Conservation (phyloP, 495 filamentous ascomycete genomes). For the Alectoria sarmentosa region DNA sequence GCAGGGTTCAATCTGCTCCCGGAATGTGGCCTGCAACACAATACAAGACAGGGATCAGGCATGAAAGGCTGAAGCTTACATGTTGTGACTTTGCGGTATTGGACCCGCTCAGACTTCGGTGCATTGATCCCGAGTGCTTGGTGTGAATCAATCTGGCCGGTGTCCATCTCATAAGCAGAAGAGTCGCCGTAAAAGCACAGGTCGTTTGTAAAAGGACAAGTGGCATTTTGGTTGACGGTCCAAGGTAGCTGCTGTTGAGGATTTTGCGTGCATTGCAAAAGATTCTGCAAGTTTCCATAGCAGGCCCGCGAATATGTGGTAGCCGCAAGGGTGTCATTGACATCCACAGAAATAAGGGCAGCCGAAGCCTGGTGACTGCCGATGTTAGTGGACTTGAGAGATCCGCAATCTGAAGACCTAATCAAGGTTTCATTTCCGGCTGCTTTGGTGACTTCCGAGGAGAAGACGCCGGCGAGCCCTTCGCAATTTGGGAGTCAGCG, state of each 20-base stretch:
- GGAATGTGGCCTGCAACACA: not conserved
- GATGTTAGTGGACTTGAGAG: not conserved
- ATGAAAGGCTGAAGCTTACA: slow-evolving; percentile 15
- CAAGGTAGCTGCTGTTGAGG: slow-evolving; percentile 23
- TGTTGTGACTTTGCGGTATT: slow-evolving; percentile 30
- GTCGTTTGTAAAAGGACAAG: slow-evolving; percentile 29
- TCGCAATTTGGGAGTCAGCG: too few species aligned
- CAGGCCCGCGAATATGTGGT: slow-evolving; percentile 29
- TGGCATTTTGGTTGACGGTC: slow-evolving; percentile 23
- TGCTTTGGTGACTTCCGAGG: slow-evolving; percentile 31
- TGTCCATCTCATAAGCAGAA: slow-evolving; percentile 30
- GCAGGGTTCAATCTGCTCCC: not conserved
- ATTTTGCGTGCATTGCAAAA: slow-evolving; percentile 24
- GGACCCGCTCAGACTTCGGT: slow-evolving; percentile 23
- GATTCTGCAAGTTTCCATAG: slow-evolving; percentile 22
- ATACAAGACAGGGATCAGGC: not conserved
- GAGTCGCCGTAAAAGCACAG: slow-evolving; percentile 23
- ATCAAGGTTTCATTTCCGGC: slow-evolving; percentile 30
- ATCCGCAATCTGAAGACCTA: slow-evolving; percentile 26
- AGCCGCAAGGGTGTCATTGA: slow-evolving; percentile 29
- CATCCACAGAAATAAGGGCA: slow-evolving; percentile 8
- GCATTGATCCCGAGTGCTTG: slow-evolving; percentile 31
- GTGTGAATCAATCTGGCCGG: slow-evolving; percentile 32
- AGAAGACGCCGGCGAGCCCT: too few species aligned
- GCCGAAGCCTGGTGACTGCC: not conserved